Percentiles rank a stretch among this genome's conserved stretches.
phyloP scores from a whole-genome alignment of 148 eudicot species.

The Persicaria tinctoria region DNA sequence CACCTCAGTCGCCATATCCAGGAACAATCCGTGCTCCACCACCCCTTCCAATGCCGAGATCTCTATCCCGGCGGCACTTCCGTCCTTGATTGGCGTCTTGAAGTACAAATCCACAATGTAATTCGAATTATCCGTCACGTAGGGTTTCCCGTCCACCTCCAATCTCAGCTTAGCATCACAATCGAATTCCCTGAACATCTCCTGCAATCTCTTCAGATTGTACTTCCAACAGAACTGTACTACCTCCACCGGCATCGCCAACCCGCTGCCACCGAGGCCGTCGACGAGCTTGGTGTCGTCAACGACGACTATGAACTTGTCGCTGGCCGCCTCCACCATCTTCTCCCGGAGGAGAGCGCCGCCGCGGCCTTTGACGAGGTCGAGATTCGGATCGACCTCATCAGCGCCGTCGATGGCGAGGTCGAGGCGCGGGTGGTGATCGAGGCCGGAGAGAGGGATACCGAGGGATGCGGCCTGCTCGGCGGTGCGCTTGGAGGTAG shows the following conservation, averaged over 20 bases:
- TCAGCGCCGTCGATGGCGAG: conserved; percentile 93
- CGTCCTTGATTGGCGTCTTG: conserved; percentile 72
- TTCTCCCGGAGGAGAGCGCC: conserved; percentile 83
- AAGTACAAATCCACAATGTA: conserved; percentile 94
- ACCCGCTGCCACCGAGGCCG: conserved; percentile 78
- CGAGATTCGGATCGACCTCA: conserved; percentile 80
- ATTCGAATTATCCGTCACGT: conserved; percentile 83
- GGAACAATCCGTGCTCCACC: conserved; percentile 90
- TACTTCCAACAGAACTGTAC: conserved; percentile 96
- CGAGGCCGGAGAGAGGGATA: conserved; percentile 58
- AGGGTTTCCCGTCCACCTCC: conserved; percentile 70
- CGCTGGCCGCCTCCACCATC: conserved; percentile 88
- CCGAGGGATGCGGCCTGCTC: conserved; percentile 62
- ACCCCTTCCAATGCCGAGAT: conserved; percentile 75
- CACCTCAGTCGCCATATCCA: conserved; percentile 73
- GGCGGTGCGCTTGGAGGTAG: conserved; percentile 68
- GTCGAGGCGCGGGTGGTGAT: conserved; percentile 64
- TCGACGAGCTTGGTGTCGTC: conserved; percentile 75
- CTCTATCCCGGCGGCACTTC: conserved; percentile 63
- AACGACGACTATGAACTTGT: conserved; percentile 72
- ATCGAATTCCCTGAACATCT: conserved; percentile 54
- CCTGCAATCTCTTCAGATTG: conserved; percentile 57
- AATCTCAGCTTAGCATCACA: conserved; percentile 78
- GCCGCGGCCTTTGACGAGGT: conserved; percentile 86
- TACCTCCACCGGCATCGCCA: conserved; percentile 95